A percentile compares a stretch with the other conserved stretches of the same genome.
Conservation (phyloP, 768 basidiomycete genomes). For the Termitomyces eurrhizus region DNA sequence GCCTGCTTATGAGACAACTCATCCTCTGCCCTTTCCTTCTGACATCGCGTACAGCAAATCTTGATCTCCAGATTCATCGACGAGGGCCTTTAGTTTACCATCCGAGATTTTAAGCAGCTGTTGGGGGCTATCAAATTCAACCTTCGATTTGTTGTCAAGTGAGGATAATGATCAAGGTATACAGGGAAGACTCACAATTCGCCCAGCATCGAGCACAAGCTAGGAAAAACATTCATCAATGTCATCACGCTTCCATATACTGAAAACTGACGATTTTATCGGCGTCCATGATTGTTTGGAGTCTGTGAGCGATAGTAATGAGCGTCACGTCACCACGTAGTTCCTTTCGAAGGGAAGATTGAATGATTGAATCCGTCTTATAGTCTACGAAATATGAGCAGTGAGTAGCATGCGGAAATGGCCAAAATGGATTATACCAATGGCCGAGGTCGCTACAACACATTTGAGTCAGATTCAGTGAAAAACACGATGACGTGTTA, state of each 20-base stretch:
- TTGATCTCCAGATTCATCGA: constrained; percentile 57
- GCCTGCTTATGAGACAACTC: background rate
- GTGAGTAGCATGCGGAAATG: background rate
- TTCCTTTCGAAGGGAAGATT: constrained; percentile 62
- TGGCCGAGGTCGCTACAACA: constrained; percentile 40
- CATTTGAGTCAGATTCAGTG: constrained; percentile 26
- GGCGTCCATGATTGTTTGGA: constrained; percentile 68
- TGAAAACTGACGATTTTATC: constrained; percentile 42
- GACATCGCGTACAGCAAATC: constrained; percentile 45
- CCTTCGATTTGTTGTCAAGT: constrained; percentile 15
- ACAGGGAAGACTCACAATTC: constrained; percentile 31
- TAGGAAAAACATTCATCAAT: constrained; percentile 12
- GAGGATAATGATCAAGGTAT: background rate
- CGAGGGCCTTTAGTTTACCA: constrained; percentile 49
- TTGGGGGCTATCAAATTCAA: constrained; percentile 53
- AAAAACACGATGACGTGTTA: constrained; percentile 20
- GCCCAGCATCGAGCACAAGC: constrained; percentile 57
- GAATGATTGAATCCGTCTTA: constrained; percentile 66
- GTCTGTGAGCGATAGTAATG: constrained; percentile 66
- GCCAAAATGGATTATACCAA: constrained; percentile 30
- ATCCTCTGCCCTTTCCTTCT: constrained; percentile 2
- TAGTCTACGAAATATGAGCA: constrained; percentile 35
- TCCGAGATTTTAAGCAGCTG: constrained; percentile 48
- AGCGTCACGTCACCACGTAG: constrained; percentile 58
- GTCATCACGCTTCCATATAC: constrained; percentile 6